Evolutionary conservation across 345 rosid genomes (phyloP).

Genomic region (Ceriops tagal): DNA sequence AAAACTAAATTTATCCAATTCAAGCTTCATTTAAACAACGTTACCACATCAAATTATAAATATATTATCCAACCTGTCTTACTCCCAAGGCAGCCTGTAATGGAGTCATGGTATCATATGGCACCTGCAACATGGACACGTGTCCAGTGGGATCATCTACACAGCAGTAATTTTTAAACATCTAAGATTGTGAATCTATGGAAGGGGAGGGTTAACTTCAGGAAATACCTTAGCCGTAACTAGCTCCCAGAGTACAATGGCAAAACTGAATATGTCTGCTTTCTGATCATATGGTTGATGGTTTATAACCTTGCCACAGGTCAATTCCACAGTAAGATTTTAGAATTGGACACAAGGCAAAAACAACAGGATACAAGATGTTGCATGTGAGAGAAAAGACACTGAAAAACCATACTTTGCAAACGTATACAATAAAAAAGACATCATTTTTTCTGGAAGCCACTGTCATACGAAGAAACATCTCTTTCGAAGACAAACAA

Average conservation of each 20-base stretch:
- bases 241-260: conserved; percentile 75
- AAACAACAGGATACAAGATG: conserved; percentile 2
- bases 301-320: conserved; percentile 54
- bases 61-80: conserved; percentile 45
- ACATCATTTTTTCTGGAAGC: background rate
- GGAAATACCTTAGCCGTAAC: conserved; percentile 64
- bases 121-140: conserved; percentile 42
- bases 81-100: conserved; percentile 82
- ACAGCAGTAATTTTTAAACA: background rate
- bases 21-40: background rate
- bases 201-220: background rate
- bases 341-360: background rate
- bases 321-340: background rate
- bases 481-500: no score
- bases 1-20: background rate
- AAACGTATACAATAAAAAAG: background rate
- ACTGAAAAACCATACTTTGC: background rate
- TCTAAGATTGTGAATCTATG: background rate
- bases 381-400: no score
- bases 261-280: conserved; percentile 75
- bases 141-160: conserved; percentile 4
- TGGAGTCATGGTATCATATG: conserved; percentile 64
- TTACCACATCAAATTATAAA: background rate
- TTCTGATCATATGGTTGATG: conserved; percentile 68
- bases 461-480: no score